A percentile compares a stretch with the other conserved stretches of the same genome.
phyloP scores from a whole-genome alignment of 345 rosid genomes.

The Luvunga scandens region DNA sequence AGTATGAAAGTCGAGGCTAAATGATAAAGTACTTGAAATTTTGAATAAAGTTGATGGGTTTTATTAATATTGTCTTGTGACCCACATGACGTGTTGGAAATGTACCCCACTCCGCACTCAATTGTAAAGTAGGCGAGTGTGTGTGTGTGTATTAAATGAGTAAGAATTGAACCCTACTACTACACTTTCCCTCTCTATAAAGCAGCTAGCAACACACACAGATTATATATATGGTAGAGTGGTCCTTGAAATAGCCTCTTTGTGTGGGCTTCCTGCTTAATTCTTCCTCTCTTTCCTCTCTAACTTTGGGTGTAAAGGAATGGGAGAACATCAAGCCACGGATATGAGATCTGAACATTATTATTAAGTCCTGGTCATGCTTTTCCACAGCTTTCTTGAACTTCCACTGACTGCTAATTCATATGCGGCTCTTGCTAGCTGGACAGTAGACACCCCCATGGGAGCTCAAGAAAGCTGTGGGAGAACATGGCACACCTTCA shows the following conservation, averaged over 20 bases:
- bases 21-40: background rate
- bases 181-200: slow-evolving; percentile 34
- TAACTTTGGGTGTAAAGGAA: too few relatives aligned
- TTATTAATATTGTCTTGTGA: background rate
- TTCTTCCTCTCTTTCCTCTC: slow-evolving; percentile 7
- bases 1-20: too few relatives aligned
- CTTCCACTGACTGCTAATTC: slow-evolving; percentile 26
- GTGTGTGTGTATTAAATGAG: background rate
- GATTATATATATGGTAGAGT: slow-evolving; percentile 38
- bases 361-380: slow-evolving; percentile 56
- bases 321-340: too few relatives aligned
- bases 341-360: slow-evolving; percentile 30
- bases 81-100: slow-evolving; percentile 11
- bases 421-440: background rate
- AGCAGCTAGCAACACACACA: slow-evolving; percentile 34
- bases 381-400: slow-evolving; percentile 97
- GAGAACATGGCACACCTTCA: slow-evolving; percentile 53
- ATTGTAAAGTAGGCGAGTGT: slow-evolving; percentile 26
- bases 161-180: slow-evolving; percentile 33
- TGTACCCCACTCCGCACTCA: slow-evolving; percentile 51
- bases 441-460: background rate
- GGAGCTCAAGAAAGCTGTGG: slow-evolving; percentile 91
- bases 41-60: background rate
- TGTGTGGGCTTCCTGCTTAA: slow-evolving; percentile 22
- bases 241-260: slow-evolving; percentile 39